Percentiles rank a stretch among this genome's conserved stretches.
Evolutionary conservation across 2,329 filamentous ascomycete genomes (phyloP).

Genomic region (Diaporthe longicolla): DNA sequence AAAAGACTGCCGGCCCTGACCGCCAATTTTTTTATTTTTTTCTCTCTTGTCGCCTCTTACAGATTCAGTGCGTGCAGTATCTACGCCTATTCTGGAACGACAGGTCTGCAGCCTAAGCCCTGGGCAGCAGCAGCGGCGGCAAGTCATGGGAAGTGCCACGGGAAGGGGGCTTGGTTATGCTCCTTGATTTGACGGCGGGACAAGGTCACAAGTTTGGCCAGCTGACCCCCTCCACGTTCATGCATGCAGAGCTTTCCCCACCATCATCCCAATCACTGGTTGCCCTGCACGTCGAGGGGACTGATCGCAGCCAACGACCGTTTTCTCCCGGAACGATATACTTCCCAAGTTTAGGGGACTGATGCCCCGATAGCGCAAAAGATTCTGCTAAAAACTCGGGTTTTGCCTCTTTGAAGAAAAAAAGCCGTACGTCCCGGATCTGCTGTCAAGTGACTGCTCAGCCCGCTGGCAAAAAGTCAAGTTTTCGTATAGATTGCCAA

Average conservation of each 20-base stretch:
- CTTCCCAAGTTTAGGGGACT: background rate
- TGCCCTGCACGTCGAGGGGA: constrained; percentile 24
- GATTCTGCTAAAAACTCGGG: constrained; percentile 22
- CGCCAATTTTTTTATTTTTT: constrained; percentile 16
- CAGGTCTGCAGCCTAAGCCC: constrained; percentile 11
- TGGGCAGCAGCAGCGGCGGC: constrained; percentile 11
- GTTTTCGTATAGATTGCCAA: background rate
- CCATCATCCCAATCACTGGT: constrained; percentile 34
- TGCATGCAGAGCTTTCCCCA: constrained; percentile 34
- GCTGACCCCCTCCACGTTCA: constrained; percentile 39
- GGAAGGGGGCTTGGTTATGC: constrained; percentile 15
- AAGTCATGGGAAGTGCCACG: constrained; percentile 22
- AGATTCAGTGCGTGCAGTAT: constrained; percentile 19
- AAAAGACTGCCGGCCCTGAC: constrained; percentile 17
- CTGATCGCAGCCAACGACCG: constrained; percentile 32
- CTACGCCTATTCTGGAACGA: background rate
- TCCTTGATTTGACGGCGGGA: constrained; percentile 30
- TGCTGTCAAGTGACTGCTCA: constrained; percentile 11
- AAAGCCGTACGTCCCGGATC: background rate
- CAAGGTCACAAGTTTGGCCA: constrained; percentile 36
- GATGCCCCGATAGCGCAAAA: constrained; percentile 18
- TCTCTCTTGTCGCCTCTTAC: background rate
- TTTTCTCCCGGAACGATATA: constrained; percentile 18
- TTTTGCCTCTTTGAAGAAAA: background rate
- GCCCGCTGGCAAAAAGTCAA: constrained; percentile 1